A percentile compares a stretch with the other conserved stretches of the same genome.
phyloP scores from a whole-genome alignment of 352 stramenopile species.

The Phytophthora pistaciae region DNA sequence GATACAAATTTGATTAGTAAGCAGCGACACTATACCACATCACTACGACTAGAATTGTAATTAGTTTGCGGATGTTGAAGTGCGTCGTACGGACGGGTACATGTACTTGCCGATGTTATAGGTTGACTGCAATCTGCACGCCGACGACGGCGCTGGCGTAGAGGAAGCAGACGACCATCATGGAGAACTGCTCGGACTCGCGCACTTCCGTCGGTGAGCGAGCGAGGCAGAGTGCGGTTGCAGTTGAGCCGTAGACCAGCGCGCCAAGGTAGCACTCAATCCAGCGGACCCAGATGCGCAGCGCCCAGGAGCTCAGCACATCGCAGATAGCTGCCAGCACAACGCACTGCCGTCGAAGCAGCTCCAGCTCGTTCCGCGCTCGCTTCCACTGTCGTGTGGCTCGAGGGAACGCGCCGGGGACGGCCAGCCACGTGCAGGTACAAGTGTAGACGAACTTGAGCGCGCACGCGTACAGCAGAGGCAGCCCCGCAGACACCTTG shows the following conservation, averaged over 20 bases:
- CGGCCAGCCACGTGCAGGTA: conserved; percentile 70
- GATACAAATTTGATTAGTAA: neutral
- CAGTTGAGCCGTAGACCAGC: conserved; percentile 30
- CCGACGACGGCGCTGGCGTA: conserved; percentile 68
- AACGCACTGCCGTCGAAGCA: conserved; percentile 59
- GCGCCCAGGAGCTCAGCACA: conserved; percentile 65
- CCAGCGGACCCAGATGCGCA: conserved; percentile 69
- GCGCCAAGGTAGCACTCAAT: conserved; percentile 57
- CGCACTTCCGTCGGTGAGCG: conserved; percentile 59
- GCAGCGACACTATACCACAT: neutral
- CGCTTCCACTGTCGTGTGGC: conserved; percentile 65
- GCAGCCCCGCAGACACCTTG: conserved; percentile 43
- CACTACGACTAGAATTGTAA: neutral
- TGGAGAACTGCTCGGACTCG: conserved; percentile 68
- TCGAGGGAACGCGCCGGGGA: conserved; percentile 66
- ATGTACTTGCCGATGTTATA: conserved; percentile 34
- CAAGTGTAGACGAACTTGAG: conserved; percentile 83
- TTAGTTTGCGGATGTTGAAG: neutral
- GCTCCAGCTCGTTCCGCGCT: conserved; percentile 47
- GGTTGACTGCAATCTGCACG: conserved; percentile 74
- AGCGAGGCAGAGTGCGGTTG: conserved; percentile 39
- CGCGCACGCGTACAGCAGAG: conserved; percentile 56
- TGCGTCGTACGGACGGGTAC: neutral
- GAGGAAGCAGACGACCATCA: conserved; percentile 60
- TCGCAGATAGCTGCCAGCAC: conserved; percentile 64